Conservation (phyloP, 2,329 filamentous ascomycete species). For the Aspergillus japonicus region DNA sequence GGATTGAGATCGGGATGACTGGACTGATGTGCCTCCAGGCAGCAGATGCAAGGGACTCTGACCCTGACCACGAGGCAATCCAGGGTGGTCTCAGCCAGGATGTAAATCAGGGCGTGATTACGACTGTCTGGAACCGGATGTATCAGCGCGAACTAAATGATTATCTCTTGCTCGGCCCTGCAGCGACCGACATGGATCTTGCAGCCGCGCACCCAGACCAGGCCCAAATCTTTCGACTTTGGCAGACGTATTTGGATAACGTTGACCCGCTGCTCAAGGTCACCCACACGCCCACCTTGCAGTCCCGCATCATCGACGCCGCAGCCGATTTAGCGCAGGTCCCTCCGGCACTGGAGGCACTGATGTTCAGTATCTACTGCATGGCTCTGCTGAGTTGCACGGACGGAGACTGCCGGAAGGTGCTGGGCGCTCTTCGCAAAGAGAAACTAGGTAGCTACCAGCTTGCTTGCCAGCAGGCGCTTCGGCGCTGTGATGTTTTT, state of each 20-base stretch:
- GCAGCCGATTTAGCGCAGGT: conserved; percentile 56
- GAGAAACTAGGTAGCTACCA: conserved; percentile 45
- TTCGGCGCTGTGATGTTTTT: conserved; percentile 46
- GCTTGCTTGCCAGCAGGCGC: conserved; percentile 48
- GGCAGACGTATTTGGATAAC: conserved; percentile 69
- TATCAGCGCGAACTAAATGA: conserved; percentile 45
- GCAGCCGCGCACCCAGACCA: conserved; percentile 60
- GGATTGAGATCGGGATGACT: not conserved
- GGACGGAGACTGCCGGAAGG: conserved; percentile 52
- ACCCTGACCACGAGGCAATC: conserved; percentile 23
- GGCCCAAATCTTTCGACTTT: conserved; percentile 56
- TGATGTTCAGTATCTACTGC: conserved; percentile 67
- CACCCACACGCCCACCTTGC: conserved; percentile 65
- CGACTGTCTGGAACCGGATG: conserved; percentile 48
- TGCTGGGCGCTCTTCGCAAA: conserved; percentile 39
- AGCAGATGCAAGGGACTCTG: conserved; percentile 15
- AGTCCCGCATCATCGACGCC: conserved; percentile 64
- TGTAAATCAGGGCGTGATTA: conserved; percentile 40
- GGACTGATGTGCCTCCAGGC: conserved; percentile 18
- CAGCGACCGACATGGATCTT: conserved; percentile 44
- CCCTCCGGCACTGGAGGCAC: conserved; percentile 58
- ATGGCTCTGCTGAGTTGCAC: conserved; percentile 59
- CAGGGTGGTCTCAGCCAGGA: conserved; percentile 21
- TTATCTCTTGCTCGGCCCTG: conserved; percentile 56
- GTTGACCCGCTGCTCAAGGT: conserved; percentile 69